Evolutionary conservation across 352 stramenopile genomes (phyloP), one percentile per base, ranked within the genome.

Genomic region (Phytophthora rubi): DNA sequence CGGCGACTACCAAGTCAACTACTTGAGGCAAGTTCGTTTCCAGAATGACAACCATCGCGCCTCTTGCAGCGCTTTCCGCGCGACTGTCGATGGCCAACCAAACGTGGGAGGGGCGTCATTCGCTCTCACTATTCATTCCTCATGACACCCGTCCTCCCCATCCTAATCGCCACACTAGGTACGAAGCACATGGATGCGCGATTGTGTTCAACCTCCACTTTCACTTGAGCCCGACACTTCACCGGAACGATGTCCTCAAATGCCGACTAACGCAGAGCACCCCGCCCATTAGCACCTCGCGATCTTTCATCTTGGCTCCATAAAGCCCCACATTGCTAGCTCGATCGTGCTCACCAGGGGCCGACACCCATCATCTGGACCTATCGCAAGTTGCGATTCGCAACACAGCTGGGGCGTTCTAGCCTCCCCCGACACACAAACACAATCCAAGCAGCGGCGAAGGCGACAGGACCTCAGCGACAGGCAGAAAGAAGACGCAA

Each of bases 331-430:
- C 15, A 18, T 53, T 45, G 52, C 16, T 16, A 44, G 57, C 37
- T 37, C 10, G n/a, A 44, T 13, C 8, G 42, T 28, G 8, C 2
- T n/a, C 33, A 12, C 15, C 12, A 63, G 44, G 53, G 26, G 7
- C 10, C 12, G 33, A 60, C 55, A 68, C 53, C 68, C 67, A 68
- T 68, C 56, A 78, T 73, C 62, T 62, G 45, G 62, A 58, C 54
- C 52, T 64, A 64, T 68, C 53, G 52, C 18, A 21, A 21, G 18
- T 21, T 21, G 18, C 18, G 18, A 21, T 21, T 21, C 18, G 18
- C 44, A 72, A 30, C 26, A 55, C 39, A 65, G n/a, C 33, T 45
- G 26, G 42, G 18, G 18, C 23, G 10, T 12, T 52, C 52, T 71
- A 58, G 13, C 23, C 23, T 26, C 23, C 23, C 23, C 23, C 23